phyloP scores from a whole-genome alignment of 345 rosid genomes.

The Microcos paniculata region DNA sequence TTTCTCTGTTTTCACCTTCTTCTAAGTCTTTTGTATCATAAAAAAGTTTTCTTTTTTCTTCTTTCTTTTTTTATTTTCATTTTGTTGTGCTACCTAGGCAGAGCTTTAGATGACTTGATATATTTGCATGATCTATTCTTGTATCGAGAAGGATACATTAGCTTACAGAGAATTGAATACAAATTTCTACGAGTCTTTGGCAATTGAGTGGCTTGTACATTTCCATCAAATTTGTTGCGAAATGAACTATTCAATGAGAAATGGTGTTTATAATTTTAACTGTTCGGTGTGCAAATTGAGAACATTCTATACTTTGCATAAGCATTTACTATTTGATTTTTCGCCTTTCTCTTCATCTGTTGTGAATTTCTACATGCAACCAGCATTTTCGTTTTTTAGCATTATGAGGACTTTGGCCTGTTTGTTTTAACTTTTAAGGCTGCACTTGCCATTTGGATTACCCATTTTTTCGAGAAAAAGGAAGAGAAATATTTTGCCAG shows the following conservation, averaged over 20 bases:
- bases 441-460: not conserved
- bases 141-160: conserved; percentile 27
- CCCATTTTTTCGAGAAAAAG: not conserved
- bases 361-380: not conserved
- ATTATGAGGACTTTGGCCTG: not conserved
- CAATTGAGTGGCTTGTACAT: conserved; percentile 16
- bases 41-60: not conserved
- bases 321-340: not conserved
- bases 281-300: not conserved
- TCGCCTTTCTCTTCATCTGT: not conserved
- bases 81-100: conserved; percentile 28
- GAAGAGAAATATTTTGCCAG: not conserved
- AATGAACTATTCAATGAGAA: not conserved
- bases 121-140: conserved; percentile 21
- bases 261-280: too few species aligned
- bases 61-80: not conserved
- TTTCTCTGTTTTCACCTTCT: not conserved
- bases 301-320: not conserved
- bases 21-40: conserved; percentile 28
- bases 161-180: conserved; percentile 31
- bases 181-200: conserved; percentile 26
- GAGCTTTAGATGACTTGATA: conserved; percentile 21
- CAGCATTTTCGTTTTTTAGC: too few species aligned
- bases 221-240: conserved; percentile 5
- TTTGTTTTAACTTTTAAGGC: not conserved